These are phyloP conservation scores for Alisma plantagoaquatica DNA, from an alignment of 106 monocot species.

Conservation along the genomic window DNA sequence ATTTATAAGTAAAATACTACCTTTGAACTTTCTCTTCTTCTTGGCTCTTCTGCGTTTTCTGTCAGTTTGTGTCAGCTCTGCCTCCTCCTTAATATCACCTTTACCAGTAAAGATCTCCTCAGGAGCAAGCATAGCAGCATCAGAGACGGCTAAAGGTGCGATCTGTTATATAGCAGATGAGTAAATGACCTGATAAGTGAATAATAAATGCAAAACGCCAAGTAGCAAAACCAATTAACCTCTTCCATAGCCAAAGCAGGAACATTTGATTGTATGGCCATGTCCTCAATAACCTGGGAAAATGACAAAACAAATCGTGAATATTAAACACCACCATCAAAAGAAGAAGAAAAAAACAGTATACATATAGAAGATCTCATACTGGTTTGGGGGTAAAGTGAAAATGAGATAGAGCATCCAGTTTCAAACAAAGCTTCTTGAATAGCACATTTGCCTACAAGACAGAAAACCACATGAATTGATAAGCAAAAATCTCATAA, in stretches of 20 bases:
- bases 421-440: conserved; percentile 81
- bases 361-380: conserved; percentile 10
- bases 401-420: conserved; percentile 91
- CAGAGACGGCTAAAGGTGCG: conserved; percentile 86
- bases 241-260: conserved; percentile 99
- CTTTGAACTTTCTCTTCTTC: conserved; percentile 87
- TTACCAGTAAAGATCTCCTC: conserved; percentile 91
- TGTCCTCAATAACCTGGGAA: conserved; percentile 84
- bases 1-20: too few relatives aligned
- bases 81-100: conserved; percentile 85
- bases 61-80: conserved; percentile 65
- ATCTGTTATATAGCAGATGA: conserved; percentile 30
- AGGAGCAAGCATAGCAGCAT: conserved; percentile 97
- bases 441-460: conserved; percentile 62
- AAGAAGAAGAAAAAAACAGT: neutral
- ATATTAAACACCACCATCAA: neutral
- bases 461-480: too few relatives aligned
- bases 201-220: neutral
- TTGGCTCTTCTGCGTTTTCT: conserved; percentile 78
- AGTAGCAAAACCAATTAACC: conserved; percentile 22
- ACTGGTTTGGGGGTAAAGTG: conserved; percentile 97
- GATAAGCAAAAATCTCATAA: too few relatives aligned
- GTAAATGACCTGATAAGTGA: neutral
- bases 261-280: conserved; percentile 86
- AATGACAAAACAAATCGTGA: neutral